phyloP scores from a whole-genome alignment of 1,139 yeast species.

The Meyerozyma athensensis region DNA sequence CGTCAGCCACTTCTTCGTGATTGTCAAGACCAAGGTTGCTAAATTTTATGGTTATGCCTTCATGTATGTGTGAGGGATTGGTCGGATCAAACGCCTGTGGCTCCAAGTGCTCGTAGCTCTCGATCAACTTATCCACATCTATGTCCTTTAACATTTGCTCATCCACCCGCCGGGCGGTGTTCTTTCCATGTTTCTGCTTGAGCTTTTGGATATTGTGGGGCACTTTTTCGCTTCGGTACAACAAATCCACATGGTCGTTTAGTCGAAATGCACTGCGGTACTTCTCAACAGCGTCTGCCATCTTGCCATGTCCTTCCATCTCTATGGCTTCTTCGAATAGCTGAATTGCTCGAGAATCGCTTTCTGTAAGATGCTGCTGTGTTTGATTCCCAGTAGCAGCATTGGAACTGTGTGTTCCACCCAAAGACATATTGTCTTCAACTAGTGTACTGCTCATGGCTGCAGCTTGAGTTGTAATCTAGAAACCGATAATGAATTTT shows the following conservation, averaged over 20 bases:
- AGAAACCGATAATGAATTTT: too few species aligned
- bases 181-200: constrained; percentile 28
- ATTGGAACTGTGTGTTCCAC: too few species aligned
- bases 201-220: constrained; percentile 23
- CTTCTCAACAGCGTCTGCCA: constrained; percentile 73
- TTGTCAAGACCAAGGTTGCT: constrained; percentile 28
- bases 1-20: constrained; percentile 22
- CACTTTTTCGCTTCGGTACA: constrained; percentile 52
- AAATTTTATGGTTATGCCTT: constrained; percentile 22
- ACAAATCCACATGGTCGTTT: constrained; percentile 63
- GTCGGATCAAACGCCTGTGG: constrained; percentile 26
- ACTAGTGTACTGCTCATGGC: too few species aligned
- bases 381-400: not conserved
- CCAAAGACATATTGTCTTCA: too few species aligned
- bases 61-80: constrained; percentile 16
- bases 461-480: too few species aligned
- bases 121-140: constrained; percentile 31
- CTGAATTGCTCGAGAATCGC: constrained; percentile 45
- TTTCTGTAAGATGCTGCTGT: constrained; percentile 7
- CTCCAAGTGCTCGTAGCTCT: constrained; percentile 26
- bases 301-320: constrained; percentile 66
- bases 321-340: constrained; percentile 68
- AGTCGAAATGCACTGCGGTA: constrained; percentile 70
- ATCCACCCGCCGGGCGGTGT: constrained; percentile 24
- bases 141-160: constrained; percentile 32